Evolutionary conservation across 192 early-diverging fungal species (phyloP).

Genomic region (Coemansia sp.): DNA sequence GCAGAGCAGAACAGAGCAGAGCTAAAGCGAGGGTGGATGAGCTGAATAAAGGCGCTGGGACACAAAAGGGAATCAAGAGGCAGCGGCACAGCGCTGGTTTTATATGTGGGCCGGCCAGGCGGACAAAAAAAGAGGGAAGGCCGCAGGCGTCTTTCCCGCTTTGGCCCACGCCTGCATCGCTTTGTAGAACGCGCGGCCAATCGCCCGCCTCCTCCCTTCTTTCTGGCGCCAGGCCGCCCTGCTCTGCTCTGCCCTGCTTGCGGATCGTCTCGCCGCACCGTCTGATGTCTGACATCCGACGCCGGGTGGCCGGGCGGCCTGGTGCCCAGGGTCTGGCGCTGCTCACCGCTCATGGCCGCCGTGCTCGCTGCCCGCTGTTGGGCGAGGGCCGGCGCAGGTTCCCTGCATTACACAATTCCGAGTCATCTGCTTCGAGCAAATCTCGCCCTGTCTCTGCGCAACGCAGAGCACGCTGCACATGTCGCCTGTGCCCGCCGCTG

Average conservation of each 20-base stretch:
- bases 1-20: too few species aligned
- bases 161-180: not conserved
- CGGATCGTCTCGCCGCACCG: too few species aligned
- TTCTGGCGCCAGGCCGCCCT: not conserved
- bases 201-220: not conserved
- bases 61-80: not conserved
- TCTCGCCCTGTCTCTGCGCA: not conserved
- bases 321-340: too few species aligned
- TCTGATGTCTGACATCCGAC: too few species aligned
- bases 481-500: not conserved
- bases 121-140: not conserved
- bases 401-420: slow-evolving; percentile 1
- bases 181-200: not conserved
- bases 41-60: not conserved
- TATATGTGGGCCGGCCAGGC: not conserved
- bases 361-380: not conserved
- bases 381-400: not conserved
- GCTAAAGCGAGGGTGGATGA: too few species aligned
- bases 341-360: too few species aligned
- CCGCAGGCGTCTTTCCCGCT: too few species aligned
- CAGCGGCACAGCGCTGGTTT: not conserved
- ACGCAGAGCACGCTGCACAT: not conserved
- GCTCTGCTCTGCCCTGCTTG: too few species aligned
- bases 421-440: not conserved
- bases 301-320: too few species aligned